phyloP scores from a whole-genome alignment of 202 grass and related monocot genomes.

The Panicum hallii region DNA sequence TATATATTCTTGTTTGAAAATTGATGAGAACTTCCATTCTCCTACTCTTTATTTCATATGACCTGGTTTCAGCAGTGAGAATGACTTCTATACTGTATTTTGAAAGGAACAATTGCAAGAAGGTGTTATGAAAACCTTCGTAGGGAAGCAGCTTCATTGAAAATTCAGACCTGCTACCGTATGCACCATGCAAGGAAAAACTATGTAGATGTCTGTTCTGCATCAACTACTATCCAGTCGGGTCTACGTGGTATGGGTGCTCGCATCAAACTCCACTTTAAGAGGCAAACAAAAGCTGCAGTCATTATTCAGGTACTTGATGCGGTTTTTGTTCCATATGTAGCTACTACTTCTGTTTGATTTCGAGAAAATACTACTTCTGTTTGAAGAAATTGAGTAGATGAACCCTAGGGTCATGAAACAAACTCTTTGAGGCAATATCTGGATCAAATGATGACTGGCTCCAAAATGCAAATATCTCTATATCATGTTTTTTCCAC shows the following conservation, averaged over 20 bases:
- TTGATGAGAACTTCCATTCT: neutral
- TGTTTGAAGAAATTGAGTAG: neutral
- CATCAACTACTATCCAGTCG: slow-evolving; percentile 71
- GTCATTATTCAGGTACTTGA: slow-evolving; percentile 83
- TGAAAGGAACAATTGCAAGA: slow-evolving; percentile 78
- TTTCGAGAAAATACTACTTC: neutral
- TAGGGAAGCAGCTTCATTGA: slow-evolving; percentile 75
- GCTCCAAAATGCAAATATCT: neutral
- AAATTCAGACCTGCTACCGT: slow-evolving; percentile 72
- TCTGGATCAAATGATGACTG: neutral
- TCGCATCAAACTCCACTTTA: slow-evolving; percentile 63
- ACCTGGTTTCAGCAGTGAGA: slow-evolving; percentile 37
- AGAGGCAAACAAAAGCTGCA: slow-evolving; percentile 72
- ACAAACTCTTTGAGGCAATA: neutral
- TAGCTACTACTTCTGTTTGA: slow-evolving; percentile 1
- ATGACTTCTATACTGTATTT: slow-evolving; percentile 42
- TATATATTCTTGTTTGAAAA: slow-evolving; percentile 42
- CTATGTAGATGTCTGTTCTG: slow-evolving; percentile 54
- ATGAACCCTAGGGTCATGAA: neutral
- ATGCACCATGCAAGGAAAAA: slow-evolving; percentile 68
- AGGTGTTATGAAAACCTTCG: slow-evolving; percentile 71
- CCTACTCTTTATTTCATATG: neutral
- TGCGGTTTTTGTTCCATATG: slow-evolving; percentile 28
- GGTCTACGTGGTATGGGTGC: slow-evolving; percentile 85
- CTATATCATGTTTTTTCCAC: neutral